Evolutionary conservation across 176 grass and related monocot genomes (phyloP), one percentile per base, ranked within the genome.

Genomic region (Phragmites australis): DNA sequence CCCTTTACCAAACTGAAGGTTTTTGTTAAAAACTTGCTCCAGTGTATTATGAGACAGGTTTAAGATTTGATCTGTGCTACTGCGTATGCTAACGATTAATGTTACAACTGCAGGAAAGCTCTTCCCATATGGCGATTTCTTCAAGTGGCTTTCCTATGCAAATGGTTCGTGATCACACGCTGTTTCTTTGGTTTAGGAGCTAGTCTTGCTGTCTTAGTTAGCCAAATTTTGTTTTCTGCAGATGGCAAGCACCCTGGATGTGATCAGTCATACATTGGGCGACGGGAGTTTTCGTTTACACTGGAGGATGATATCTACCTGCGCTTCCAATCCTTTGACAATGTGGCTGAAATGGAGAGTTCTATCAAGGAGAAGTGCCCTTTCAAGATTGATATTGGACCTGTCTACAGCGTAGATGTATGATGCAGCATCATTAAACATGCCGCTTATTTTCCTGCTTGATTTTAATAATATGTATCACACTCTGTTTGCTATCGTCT

Each of bases 351-450:
- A 75, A 62, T 98, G 78, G 92, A 98, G 72, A 93, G 50, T 42
- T 89, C 92, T 52, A 93, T 98, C 76, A 90, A 87, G 64, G 88
- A 90, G 65, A 98, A 98, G 65, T 93, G 88, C 78, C 95, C 95
- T 62, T 89, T 88, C 74, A 98, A 98, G 60, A 94, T 98, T 46
- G 92, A 98, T 80, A 91, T 98, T 67, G 96, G 96, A 45, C 82
- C 96, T 85, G 92, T 94, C 61, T 98, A 98, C 63, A 94, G 81
- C 5, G 88, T 93, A n/a, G 86, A 98, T 72, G 96, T 97, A 93
- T 85, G 74, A 43, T 68, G 19, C 69, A 34, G 5, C 66, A 72
- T 58, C 6, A 18, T 74, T 87, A 42, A 80, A 80, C 19, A 11
- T 37, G 32, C 13, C 10, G 3, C 21, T 71, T 62, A 10, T 23